Percentiles rank a stretch among this genome's conserved stretches.
Conservation (phyloP, 78 protist species). For the Dictyostelium firmibasis region DNA sequence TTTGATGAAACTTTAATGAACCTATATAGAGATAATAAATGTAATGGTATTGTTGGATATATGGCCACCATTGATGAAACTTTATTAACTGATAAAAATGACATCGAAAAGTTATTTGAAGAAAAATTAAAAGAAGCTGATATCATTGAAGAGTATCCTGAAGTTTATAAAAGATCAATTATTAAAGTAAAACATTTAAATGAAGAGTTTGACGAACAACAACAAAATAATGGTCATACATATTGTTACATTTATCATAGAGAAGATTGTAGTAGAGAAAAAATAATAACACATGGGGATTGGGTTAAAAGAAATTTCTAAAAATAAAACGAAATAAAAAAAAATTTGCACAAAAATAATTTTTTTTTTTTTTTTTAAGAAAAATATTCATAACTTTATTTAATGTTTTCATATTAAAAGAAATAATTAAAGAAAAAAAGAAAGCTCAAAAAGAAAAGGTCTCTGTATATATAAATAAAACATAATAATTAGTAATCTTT, state of each 20-base stretch:
- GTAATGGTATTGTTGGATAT: constrained; percentile 21
- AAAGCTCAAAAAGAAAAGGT: not conserved
- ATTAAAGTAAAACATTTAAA: not conserved
- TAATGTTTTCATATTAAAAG: not conserved
- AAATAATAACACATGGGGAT: not conserved
- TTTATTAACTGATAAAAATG: not conserved
- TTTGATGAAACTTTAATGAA: not conserved
- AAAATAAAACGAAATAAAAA: not conserved
- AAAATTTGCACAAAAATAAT: not conserved
- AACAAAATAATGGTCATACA: not conserved
- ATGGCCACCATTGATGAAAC: not conserved
- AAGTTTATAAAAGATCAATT: constrained; percentile 6
- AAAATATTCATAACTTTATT: not conserved
- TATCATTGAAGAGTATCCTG: constrained; percentile 18
- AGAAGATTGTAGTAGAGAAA: constrained; percentile 6
- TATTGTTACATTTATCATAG: constrained; percentile 7
- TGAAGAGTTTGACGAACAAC: not conserved
- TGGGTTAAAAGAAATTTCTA: constrained; percentile 12
- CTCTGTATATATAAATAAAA: not conserved
- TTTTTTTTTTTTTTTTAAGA: not conserved
- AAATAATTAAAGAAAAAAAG: not conserved
- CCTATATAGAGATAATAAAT: not conserved
- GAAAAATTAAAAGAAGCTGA: constrained; percentile 18
- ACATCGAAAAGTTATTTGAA: not conserved
- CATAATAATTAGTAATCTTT: not conserved